phyloP scores from a whole-genome alignment of 192 early-diverging fungal genomes.

The Backusella parvicylindrica region DNA sequence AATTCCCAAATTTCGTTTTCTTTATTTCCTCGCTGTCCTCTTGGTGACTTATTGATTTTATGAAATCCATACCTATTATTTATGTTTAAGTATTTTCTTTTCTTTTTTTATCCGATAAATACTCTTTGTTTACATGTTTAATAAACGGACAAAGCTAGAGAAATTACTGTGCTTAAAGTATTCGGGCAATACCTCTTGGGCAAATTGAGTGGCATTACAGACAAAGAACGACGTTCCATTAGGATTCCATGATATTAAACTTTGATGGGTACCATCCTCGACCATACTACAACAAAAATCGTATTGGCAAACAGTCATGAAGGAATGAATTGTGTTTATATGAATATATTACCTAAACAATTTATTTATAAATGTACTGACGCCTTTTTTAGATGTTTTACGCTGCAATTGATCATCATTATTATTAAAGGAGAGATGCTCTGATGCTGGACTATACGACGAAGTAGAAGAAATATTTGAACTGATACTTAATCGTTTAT shows the following conservation, averaged over 20 bases:
- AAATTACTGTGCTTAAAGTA: constrained; percentile 95
- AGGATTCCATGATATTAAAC: constrained; percentile 86
- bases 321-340: not conserved
- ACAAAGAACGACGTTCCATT: constrained; percentile 85
- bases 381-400: constrained; percentile 16
- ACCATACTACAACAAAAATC: constrained; percentile 61
- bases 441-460: not conserved
- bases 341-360: constrained; percentile 4
- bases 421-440: not conserved
- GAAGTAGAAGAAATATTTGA: not conserved
- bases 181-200: constrained; percentile 82
- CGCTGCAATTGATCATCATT: not conserved
- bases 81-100: not conserved
- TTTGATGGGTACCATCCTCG: constrained; percentile 76
- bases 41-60: constrained; percentile 89
- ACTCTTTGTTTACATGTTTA: constrained; percentile 65
- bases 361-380: constrained; percentile 21
- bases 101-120: constrained; percentile 10
- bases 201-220: constrained; percentile 85
- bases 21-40: constrained; percentile 75
- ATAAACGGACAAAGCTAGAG: constrained; percentile 84
- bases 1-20: constrained; percentile 93
- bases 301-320: not conserved
- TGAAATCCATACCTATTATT: constrained; percentile 72
- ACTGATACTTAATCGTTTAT: not conserved